These are phyloP conservation scores for Trypanosoma conorhini DNA, from an alignment of 208 protist genomes.

Conservation along the genomic window DNA sequence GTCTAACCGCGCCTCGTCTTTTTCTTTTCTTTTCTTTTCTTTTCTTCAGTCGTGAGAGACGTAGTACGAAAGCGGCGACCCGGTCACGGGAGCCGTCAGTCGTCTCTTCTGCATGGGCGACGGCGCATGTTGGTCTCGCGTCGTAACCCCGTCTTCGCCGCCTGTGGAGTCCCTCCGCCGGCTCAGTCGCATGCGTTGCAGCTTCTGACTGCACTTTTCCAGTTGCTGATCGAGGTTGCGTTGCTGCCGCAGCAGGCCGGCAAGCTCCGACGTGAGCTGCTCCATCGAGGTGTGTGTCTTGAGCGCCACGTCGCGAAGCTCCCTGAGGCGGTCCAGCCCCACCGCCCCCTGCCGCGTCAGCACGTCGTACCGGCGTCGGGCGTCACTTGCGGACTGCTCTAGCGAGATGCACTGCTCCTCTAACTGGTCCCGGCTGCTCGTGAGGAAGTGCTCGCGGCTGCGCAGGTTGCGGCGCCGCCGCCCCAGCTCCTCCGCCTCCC, in stretches of 20 bases:
- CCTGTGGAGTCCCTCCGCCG: not conserved
- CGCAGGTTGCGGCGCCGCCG: conserved; percentile 37
- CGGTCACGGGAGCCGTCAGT: not conserved
- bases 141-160: not conserved
- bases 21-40: not conserved
- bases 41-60: conserved; percentile 5
- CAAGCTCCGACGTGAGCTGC: conserved; percentile 52
- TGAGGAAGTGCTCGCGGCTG: conserved; percentile 41
- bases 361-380: conserved; percentile 43
- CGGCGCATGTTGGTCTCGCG: not conserved
- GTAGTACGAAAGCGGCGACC: conserved; percentile 10
- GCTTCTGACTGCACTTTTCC: conserved; percentile 59
- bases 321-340: conserved; percentile 34
- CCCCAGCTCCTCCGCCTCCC: conserved; percentile 33
- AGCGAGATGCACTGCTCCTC: conserved; percentile 62
- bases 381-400: conserved; percentile 32
- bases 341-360: conserved; percentile 27
- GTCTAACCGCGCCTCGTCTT: not conserved
- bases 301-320: conserved; percentile 46
- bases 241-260: conserved; percentile 41
- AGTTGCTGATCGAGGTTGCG: conserved; percentile 44
- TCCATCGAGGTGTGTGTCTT: conserved; percentile 46
- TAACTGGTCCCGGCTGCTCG: conserved; percentile 44
- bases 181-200: conserved; percentile 15
- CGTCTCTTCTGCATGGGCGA: not conserved